Evolutionary conservation across 108 stramenopile genomes (phyloP).

Genomic region (Cylindrotheca closterium): DNA sequence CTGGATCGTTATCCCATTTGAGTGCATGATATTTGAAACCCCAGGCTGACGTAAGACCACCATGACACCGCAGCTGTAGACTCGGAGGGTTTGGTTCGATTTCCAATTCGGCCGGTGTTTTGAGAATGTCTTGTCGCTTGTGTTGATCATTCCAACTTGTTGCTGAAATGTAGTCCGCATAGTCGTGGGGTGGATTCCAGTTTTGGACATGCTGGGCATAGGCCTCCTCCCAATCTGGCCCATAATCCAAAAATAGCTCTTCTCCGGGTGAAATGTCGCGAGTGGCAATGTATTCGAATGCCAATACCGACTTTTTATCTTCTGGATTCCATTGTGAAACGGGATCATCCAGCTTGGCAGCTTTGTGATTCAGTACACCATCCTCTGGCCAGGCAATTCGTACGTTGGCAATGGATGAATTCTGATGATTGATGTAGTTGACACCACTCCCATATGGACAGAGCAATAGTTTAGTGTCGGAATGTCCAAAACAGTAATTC

Average conservation of each 20-base stretch:
- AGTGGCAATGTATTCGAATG: conserved; percentile 54
- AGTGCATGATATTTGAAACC: conserved; percentile 13
- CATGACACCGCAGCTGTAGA: conserved; percentile 34
- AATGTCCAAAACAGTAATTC: conserved; percentile 80
- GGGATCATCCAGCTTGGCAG: conserved; percentile 31
- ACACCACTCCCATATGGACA: conserved; percentile 71
- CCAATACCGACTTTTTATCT: conserved; percentile 21
- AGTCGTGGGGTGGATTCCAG: conserved; percentile 23
- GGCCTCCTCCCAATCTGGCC: conserved; percentile 53
- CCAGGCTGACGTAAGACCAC: conserved; percentile 14
- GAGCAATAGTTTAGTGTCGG: conserved; percentile 44
- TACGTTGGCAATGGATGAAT: conserved; percentile 29
- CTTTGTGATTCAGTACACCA: conserved; percentile 40
- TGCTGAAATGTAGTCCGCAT: conserved; percentile 19
- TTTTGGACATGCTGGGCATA: conserved; percentile 42
- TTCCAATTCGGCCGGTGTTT: conserved; percentile 28
- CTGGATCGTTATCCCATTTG: conserved; percentile 12
- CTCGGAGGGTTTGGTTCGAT: conserved; percentile 27
- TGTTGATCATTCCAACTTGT: conserved; percentile 34
- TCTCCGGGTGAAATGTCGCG: conserved; percentile 58
- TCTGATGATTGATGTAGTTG: conserved; percentile 62
- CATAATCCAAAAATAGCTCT: conserved; percentile 71
- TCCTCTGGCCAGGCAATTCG: conserved; percentile 37
- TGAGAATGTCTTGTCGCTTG: conserved; percentile 20
- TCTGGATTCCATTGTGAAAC: conserved; percentile 26